Percentiles rank a stretch among this genome's conserved stretches.
These are phyloP conservation scores for Crataegus laevigata DNA, from an alignment of 306 rosid species.

Conservation along the genomic window DNA sequence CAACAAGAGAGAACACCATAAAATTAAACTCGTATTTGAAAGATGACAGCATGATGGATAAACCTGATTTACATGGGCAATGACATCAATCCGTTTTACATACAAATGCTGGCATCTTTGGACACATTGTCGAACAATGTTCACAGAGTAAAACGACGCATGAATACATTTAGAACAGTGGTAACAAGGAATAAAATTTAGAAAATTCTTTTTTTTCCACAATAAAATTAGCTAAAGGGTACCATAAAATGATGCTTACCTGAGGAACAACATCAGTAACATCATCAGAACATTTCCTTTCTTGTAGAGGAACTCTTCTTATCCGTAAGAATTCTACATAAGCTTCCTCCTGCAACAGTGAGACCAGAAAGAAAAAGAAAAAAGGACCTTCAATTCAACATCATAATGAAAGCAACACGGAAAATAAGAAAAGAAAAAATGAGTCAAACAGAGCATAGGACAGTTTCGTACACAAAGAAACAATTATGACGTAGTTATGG, in stretches of 20 bases:
- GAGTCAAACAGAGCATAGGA: not conserved
- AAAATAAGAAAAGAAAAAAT: not conserved
- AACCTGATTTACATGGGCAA: not conserved
- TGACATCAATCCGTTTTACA: not conserved
- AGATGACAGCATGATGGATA: not conserved
- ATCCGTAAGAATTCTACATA: constrained; percentile 69
- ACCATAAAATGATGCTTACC: constrained; percentile 35
- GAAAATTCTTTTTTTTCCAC: not conserved
- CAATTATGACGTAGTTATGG: not conserved
- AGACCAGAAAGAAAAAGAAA: too few species aligned
- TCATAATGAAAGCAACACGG: constrained; percentile 8
- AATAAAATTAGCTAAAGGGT: not conserved
- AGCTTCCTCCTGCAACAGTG: constrained; percentile 60
- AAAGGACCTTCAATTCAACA: constrained; percentile 1
- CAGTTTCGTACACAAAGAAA: not conserved
- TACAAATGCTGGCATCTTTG: not conserved
- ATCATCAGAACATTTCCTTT: constrained; percentile 47
- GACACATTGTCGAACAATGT: not conserved
- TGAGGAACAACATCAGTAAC: constrained; percentile 62
- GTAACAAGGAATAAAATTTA: not conserved
- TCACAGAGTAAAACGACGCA: not conserved
- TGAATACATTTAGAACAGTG: not conserved
- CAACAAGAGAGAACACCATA: not conserved
- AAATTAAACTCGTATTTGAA: not conserved
- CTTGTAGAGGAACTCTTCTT: constrained; percentile 72